Percentiles rank a stretch among this genome's conserved stretches.
Conservation (phyloP, 768 basidiomycete species). For the Tubosaeta brunneosetosa region DNA sequence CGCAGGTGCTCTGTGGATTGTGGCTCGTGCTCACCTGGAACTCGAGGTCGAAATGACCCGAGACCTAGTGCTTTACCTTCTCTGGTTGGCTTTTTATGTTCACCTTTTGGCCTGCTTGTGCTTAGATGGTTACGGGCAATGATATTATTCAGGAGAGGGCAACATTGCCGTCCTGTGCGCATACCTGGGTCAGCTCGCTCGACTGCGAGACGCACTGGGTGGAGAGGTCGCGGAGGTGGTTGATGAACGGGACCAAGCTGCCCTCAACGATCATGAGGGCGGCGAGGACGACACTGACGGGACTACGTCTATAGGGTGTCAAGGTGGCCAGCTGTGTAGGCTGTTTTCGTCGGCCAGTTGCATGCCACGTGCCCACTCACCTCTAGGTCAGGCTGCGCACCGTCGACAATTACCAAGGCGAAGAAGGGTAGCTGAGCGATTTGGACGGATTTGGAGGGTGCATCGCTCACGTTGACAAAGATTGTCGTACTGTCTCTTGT, state of each 20-base stretch:
- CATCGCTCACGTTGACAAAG: slow-evolving; percentile 24
- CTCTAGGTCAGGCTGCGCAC: slow-evolving; percentile 63
- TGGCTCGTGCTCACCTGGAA: background rate
- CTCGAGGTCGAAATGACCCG: slow-evolving; percentile 42
- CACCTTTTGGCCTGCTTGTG: background rate
- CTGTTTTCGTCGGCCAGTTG: background rate
- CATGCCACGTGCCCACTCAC: background rate
- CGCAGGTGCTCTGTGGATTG: slow-evolving; percentile 30
- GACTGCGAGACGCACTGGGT: slow-evolving; percentile 39
- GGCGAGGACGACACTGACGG: slow-evolving; percentile 32
- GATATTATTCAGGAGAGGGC: slow-evolving; percentile 41
- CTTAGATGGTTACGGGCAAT: slow-evolving; percentile 35
- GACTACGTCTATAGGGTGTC: slow-evolving; percentile 38
- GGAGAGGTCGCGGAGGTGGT: slow-evolving; percentile 56
- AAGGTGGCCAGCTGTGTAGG: slow-evolving; percentile 50
- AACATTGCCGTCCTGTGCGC: slow-evolving; percentile 54
- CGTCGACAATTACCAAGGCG: slow-evolving; percentile 76
- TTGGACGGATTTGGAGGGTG: background rate
- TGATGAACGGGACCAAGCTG: slow-evolving; percentile 63
- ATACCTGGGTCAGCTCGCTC: slow-evolving; percentile 47
- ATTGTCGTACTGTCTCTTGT: slow-evolving; percentile 74
- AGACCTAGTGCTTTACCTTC: slow-evolving; percentile 50
- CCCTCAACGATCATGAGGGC: slow-evolving; percentile 50
- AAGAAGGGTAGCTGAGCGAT: slow-evolving; percentile 51
- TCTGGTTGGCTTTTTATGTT: slow-evolving; percentile 26